These are phyloP conservation scores for Termitomyces sp. DNA, from an alignment of 1,284 basidiomycete genomes.

Conservation along the genomic window DNA sequence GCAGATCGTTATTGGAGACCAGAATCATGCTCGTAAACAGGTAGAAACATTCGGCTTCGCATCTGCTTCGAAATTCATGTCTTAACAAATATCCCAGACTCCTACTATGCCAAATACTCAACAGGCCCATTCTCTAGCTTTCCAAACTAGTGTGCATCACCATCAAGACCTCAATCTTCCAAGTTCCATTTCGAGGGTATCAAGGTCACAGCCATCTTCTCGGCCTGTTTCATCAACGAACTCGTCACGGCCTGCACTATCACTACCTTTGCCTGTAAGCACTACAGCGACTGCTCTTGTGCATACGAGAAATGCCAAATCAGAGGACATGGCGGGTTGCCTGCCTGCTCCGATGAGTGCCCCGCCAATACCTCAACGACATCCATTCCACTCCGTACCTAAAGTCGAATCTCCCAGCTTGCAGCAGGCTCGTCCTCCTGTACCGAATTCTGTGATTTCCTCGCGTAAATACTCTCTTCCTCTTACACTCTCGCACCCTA, in stretches of 20 bases:
- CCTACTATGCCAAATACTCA: background rate
- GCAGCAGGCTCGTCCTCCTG: background rate
- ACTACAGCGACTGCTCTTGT: background rate
- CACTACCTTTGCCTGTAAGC: conserved; percentile 10
- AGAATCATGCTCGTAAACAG: background rate
- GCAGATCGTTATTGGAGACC: background rate
- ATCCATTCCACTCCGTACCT: background rate
- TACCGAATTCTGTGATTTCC: background rate
- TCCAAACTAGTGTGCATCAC: background rate
- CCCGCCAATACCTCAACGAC: conserved; percentile 1
- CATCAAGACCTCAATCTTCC: background rate
- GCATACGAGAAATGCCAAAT: background rate
- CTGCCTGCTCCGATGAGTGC: conserved; percentile 11
- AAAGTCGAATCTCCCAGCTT: background rate
- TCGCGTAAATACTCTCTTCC: background rate
- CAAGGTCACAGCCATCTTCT: conserved; percentile 5
- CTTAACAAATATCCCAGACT: background rate
- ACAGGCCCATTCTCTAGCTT: background rate
- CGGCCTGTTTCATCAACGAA: conserved; percentile 2
- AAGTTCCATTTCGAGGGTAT: conserved; percentile 5
- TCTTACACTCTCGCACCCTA: background rate
- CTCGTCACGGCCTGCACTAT: background rate
- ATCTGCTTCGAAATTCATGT: background rate
- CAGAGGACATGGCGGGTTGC: background rate
- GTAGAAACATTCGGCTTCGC: background rate